Evolutionary conservation across 176 grass and related monocot species (phyloP), one percentile per base, ranked within the genome.

Genomic region (Hsuehochloa calcarea): DNA sequence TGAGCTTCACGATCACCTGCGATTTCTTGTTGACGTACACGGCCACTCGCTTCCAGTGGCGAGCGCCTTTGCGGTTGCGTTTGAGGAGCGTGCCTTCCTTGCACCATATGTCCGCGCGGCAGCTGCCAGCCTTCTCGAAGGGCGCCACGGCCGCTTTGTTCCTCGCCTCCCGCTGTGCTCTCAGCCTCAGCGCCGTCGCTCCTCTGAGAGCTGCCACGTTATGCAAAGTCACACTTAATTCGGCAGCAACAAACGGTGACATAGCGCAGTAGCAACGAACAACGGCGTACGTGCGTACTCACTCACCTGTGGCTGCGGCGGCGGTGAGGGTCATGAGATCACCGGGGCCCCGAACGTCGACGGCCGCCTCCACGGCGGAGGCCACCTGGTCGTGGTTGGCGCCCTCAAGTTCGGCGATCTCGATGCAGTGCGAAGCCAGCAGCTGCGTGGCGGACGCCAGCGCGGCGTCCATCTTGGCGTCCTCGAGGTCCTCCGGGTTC

Each of bases 281-380:
- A 44, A 44, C 43, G 43, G 43, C 43, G 1, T 8, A 3, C 9
- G 43, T 44, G 9, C 43, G 43, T 44, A 1, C 43, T n/a, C 26
- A 9, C 38, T 75, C 23, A 97, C 94, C 91, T 79, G 96, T 98
- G 78, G 93, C 96, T 8, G 96, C 91, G 14, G 96, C 91, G 13
- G 96, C 93, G 8, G 93, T 94, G 60, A 98, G 93, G 38, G 96
- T 98, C 91, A 92, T 71, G 41, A 98, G 92, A 68, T 98, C 93
- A 2, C 96, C 93, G 12, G 96, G 82, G 70, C 89, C 89, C 77
- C 81, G 87, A 17, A 93, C 77, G 58, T 95, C 96, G 15, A 95
- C 89, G 0, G 93, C 96, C 49, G 88, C 87, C 64, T 91, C 91
- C 54, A 98, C 81, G 5, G 96, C 91, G 34, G 89, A 83, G 1